Evolutionary conservation across 148 eudicot genomes (phyloP).

Genomic region (Rhododendron ferrugineum): DNA sequence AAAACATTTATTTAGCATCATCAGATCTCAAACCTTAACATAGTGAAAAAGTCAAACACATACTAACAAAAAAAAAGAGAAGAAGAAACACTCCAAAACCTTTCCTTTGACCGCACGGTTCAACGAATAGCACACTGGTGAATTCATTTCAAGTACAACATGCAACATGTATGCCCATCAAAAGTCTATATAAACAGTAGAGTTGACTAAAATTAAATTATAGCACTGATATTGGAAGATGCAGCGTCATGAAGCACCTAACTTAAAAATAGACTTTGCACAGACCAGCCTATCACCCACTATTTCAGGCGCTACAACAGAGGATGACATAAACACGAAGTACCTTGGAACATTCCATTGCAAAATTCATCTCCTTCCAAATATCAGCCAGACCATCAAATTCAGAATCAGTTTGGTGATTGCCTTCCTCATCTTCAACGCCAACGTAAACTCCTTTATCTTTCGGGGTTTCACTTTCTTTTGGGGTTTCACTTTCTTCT

Average conservation of each 20-base stretch:
- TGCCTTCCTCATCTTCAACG: conserved; percentile 52
- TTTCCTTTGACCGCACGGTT: background rate
- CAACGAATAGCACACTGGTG: background rate
- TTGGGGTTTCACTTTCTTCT: conserved; percentile 12
- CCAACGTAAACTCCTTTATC: conserved; percentile 62
- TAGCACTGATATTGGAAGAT: background rate
- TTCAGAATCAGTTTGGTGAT: conserved; percentile 25
- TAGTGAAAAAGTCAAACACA: background rate
- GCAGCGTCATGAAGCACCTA: background rate
- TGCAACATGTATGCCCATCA: background rate
- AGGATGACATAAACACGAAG: conserved; percentile 3
- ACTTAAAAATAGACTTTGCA: background rate
- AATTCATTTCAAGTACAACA: background rate
- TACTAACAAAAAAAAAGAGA: background rate
- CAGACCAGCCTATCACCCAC: background rate
- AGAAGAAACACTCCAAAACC: background rate
- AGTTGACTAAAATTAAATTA: background rate
- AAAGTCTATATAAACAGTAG: background rate
- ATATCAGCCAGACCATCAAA: conserved; percentile 67
- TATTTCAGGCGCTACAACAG: background rate
- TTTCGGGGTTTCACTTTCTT: conserved; percentile 16
- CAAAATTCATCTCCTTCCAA: conserved; percentile 83
- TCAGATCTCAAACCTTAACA: background rate
- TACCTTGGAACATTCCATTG: conserved; percentile 82
- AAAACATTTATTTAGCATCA: background rate